These are phyloP conservation scores for Suillus subalutaceus DNA, from an alignment of 768 basidiomycete genomes.

Conservation along the genomic window DNA sequence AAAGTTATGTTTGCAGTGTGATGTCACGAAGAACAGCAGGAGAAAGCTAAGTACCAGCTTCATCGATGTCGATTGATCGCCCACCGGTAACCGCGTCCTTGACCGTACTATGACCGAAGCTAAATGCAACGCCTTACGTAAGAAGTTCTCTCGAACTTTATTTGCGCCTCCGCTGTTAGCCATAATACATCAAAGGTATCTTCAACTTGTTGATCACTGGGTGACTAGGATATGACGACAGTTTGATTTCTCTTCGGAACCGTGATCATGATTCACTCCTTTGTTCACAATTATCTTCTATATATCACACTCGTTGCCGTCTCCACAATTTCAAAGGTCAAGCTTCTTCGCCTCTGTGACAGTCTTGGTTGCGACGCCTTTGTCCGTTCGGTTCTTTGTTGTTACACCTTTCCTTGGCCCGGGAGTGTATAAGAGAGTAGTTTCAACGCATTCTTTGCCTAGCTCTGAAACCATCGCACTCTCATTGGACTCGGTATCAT, in stretches of 20 bases:
- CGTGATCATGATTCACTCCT: background rate
- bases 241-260: background rate
- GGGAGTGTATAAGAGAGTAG: background rate
- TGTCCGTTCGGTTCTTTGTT: background rate
- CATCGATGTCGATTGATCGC: no score
- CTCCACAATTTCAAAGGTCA: background rate
- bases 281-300: background rate
- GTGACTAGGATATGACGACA: no score
- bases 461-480: background rate
- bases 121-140: no score
- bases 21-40: no score
- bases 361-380: background rate
- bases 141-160: no score
- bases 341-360: background rate
- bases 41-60: no score
- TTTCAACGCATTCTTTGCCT: background rate
- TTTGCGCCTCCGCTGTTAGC: no score
- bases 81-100: no score
- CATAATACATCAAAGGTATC: no score
- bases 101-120: no score
- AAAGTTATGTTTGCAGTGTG: no score
- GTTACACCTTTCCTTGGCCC: background rate
- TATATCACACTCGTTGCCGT: background rate
- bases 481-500: background rate
- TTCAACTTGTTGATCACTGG: no score